phyloP scores from a whole-genome alignment of 306 rosid genomes.

The Quercus gilva region DNA sequence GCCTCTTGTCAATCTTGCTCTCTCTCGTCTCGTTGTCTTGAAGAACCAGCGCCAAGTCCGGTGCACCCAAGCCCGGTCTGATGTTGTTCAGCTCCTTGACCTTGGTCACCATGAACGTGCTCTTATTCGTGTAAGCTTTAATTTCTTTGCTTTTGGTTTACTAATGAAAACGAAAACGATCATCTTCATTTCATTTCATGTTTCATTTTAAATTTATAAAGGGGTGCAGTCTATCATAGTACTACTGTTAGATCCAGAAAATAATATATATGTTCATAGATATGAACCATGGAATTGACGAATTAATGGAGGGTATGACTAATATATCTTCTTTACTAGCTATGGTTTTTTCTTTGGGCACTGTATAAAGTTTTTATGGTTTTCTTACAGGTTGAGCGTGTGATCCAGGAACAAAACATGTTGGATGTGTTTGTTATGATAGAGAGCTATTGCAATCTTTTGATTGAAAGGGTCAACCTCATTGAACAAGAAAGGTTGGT shows the following conservation, averaged over 20 bases:
- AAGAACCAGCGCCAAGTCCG: constrained; percentile 63
- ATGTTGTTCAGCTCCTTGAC: constrained; percentile 70
- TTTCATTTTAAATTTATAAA: too few species aligned
- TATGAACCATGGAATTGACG: too few species aligned
- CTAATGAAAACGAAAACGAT: too few species aligned
- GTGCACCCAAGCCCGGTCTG: constrained; percentile 57
- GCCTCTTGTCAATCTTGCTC: constrained; percentile 50
- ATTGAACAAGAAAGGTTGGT: constrained; percentile 75
- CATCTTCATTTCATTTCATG: too few species aligned
- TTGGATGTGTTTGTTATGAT: constrained; percentile 64
- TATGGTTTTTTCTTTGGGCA: background rate
- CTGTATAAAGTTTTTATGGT: background rate
- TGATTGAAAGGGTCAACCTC: constrained; percentile 72
- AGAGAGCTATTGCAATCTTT: constrained; percentile 64
- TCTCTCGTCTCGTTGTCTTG: constrained; percentile 71
- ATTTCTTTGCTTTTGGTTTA: background rate
- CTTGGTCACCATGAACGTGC: constrained; percentile 75
- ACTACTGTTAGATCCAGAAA: too few species aligned
- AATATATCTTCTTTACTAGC: background rate
- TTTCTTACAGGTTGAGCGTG: constrained; percentile 64
- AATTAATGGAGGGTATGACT: too few species aligned
- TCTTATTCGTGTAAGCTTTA: constrained; percentile 58
- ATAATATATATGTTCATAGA: too few species aligned
- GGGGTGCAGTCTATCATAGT: too few species aligned
- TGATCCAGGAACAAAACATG: constrained; percentile 81